A percentile compares a stretch with the other conserved stretches of the same genome.
Evolutionary conservation across 768 basidiomycete species (phyloP).

Genomic region (Dioszegia crocea): DNA sequence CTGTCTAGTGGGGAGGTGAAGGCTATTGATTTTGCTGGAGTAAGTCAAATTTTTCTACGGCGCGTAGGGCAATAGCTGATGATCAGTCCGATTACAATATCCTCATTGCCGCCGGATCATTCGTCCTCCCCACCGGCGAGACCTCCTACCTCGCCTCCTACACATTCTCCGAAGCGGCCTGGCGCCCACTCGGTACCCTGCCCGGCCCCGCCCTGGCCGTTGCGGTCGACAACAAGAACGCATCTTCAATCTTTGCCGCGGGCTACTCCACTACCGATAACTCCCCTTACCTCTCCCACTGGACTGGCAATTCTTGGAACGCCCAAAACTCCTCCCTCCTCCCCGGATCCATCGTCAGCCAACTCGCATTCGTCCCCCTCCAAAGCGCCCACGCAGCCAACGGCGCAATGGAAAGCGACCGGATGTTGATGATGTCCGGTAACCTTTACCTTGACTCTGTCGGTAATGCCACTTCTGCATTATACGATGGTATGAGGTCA

Average conservation of each 20-base stretch:
- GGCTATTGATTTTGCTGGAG: constrained; percentile 74
- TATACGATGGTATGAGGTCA: constrained; percentile 78
- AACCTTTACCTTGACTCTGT: constrained; percentile 63
- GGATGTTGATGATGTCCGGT: constrained; percentile 87
- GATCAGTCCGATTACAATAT: constrained; percentile 61
- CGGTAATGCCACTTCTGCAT: constrained; percentile 74
- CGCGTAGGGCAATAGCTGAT: background rate
- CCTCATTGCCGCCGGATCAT: constrained; percentile 75
- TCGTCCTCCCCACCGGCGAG: constrained; percentile 63
- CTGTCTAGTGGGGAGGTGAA: constrained; percentile 70
- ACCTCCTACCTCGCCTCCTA: constrained; percentile 70
- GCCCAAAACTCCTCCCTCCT: constrained; percentile 54
- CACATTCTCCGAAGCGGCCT: constrained; percentile 66
- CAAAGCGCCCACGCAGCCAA: constrained; percentile 68
- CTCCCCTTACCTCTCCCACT: constrained; percentile 71
- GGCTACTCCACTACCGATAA: constrained; percentile 69
- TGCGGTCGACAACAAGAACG: constrained; percentile 74
- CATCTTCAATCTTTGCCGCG: constrained; percentile 81
- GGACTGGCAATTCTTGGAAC: constrained; percentile 77
- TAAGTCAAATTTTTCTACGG: constrained; percentile 51
- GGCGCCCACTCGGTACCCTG: constrained; percentile 59
- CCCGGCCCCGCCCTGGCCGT: constrained; percentile 89
- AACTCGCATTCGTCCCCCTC: constrained; percentile 85
- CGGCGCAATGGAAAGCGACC: constrained; percentile 69
- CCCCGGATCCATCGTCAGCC: constrained; percentile 65